Evolutionary conservation across 768 basidiomycete species (phyloP).

Genomic region (Suillus discolor): DNA sequence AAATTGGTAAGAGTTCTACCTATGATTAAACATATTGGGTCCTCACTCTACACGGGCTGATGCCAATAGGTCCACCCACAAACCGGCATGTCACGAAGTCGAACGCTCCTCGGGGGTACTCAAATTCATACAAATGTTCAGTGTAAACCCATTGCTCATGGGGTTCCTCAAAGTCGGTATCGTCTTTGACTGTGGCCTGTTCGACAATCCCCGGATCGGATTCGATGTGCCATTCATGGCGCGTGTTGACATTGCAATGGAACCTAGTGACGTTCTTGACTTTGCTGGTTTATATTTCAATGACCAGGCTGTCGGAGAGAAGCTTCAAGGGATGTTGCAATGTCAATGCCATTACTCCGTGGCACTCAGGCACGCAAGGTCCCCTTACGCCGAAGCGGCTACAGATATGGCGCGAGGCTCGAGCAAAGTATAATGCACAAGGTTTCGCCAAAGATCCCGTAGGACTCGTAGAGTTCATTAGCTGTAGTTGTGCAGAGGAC

Average conservation of each 20-base stretch:
- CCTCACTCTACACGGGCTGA: neutral
- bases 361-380: neutral
- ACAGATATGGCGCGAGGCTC: slow-evolving; percentile 10
- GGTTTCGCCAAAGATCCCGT: slow-evolving; percentile 8
- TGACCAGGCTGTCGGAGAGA: slow-evolving; percentile 2
- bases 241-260: slow-evolving; percentile 17
- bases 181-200: slow-evolving; percentile 14
- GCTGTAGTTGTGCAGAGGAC: slow-evolving; percentile 18
- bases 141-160: slow-evolving; percentile 11
- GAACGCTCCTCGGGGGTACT: slow-evolving; percentile 18
- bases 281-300: slow-evolving; percentile 15
- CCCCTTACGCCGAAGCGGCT: slow-evolving; percentile 16
- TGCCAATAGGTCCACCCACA: slow-evolving; percentile 18
- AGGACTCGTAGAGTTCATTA: slow-evolving; percentile 20
- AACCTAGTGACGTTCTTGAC: slow-evolving; percentile 10
- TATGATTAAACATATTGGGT: neutral
- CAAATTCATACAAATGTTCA: slow-evolving; percentile 17
- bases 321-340: slow-evolving; percentile 19
- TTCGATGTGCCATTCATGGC: slow-evolving; percentile 19
- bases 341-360: slow-evolving; percentile 7
- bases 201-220: slow-evolving; percentile 13
- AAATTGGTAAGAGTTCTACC: slow-evolving; percentile 12
- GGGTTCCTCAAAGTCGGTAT: slow-evolving; percentile 15
- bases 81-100: slow-evolving; percentile 10
- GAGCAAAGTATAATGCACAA: neutral